phyloP scores from a whole-genome alignment of 495 filamentous ascomycete species.

The Amphirosellinia nigrospora region DNA sequence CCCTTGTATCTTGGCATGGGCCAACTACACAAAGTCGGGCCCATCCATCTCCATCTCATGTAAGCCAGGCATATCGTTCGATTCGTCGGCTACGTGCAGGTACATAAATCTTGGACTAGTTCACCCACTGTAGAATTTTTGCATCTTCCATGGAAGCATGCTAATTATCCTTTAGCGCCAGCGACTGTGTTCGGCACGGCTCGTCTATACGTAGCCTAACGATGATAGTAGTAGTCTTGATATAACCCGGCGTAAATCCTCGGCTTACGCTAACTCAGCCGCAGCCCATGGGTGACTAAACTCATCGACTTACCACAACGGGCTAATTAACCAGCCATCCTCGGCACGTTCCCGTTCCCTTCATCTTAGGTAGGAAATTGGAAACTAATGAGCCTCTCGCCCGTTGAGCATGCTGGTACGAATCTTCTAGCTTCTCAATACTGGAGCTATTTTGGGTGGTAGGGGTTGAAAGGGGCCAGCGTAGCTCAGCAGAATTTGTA shows the following conservation, averaged over 20 bases:
- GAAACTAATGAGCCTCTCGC: not conserved
- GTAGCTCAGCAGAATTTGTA: conserved; percentile 10
- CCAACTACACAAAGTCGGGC: not conserved
- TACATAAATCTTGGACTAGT: conserved; percentile 1
- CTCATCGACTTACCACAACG: not conserved
- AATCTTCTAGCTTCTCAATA: not conserved
- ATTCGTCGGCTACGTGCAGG: conserved; percentile 9
- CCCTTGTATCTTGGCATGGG: not conserved
- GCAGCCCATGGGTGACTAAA: not conserved
- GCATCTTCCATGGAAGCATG: not conserved
- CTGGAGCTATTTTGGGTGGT: too few species aligned
- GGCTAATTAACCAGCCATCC: not conserved
- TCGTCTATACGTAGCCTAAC: not conserved
- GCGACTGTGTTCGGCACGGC: conserved; percentile 13
- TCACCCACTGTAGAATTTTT: too few species aligned
- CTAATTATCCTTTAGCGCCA: not conserved
- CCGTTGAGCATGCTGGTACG: not conserved
- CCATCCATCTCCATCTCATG: too few species aligned
- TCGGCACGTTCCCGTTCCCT: not conserved
- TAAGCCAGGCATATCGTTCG: conserved; percentile 7
- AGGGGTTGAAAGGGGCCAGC: not conserved
- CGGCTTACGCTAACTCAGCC: not conserved
- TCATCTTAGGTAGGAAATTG: too few species aligned
- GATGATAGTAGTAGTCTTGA: not conserved
- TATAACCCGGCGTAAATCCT: not conserved